Evolutionary conservation across 768 basidiomycete genomes (phyloP), one percentile per base, ranked within the genome.

Genomic region (Pisolithus sp.): DNA sequence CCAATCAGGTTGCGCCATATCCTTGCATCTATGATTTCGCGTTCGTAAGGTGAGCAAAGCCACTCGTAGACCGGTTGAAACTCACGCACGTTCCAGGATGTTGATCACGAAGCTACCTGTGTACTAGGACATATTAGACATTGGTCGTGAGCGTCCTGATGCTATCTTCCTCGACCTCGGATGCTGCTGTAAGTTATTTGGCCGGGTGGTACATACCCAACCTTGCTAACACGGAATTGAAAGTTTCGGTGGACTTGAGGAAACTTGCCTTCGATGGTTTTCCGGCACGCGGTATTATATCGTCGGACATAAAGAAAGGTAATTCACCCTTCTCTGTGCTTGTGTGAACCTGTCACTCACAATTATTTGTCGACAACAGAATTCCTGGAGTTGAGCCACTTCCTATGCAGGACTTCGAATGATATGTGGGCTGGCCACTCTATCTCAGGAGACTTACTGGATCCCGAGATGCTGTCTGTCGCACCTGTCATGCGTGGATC

Each of bases 341-440:
- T 24, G 7, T 43, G 7, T 23, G 21, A 31, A 26, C 10, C 30
- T 7, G 28, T 4, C 15, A 21, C 20, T 10, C 2, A 5, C 13
- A 49, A 13, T 40, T 26, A 43, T 23, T 8, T 20, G 9, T 9
- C n/a, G 8, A 41, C 4, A 23, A 78, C 52, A 82, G 81, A 65
- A 5, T 83, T 78, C 56, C 83, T 79, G 80, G 68, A 78, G 5
- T 66, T 75, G 3, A 82, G 83, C 1, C 81, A 83, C 57, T 71
- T 78, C 34, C 65, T 85, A 13, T 86, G 83, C 69, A 74, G 62
- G 47, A 72, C 76, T 2, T 77, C 75, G 0, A 73, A 75, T 0
- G 71, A 74, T 31, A 69, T 73, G 0, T 83, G 79, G 63, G 77
- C 78, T 1, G 77, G 72, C 0, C 62, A 69, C 0, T 84, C 84